Percentiles rank a stretch among this genome's conserved stretches.
Conservation (phyloP, 2,329 filamentous ascomycete species). For the Sphaerulina musiva region DNA sequence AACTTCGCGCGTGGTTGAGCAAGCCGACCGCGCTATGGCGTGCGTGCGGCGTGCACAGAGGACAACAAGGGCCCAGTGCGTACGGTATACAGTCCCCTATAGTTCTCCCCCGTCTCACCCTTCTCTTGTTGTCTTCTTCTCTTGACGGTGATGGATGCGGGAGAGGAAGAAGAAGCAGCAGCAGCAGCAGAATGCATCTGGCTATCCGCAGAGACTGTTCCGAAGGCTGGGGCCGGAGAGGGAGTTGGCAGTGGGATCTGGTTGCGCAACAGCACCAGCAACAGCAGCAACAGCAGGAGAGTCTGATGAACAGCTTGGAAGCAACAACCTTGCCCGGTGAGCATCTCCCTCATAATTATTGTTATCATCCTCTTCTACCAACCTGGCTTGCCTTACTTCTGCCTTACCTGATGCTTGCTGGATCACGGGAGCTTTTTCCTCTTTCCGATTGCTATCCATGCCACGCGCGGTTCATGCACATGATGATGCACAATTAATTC, state of each 20-base stretch:
- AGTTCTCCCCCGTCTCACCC: neutral
- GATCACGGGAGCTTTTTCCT: neutral
- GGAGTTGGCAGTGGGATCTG: constrained; percentile 9
- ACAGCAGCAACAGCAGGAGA: neutral
- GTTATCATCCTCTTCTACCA: no score
- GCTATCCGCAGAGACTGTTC: constrained; percentile 11
- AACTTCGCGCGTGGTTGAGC: neutral
- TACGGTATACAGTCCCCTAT: neutral
- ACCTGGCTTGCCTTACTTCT: no score
- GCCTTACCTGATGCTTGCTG: neutral
- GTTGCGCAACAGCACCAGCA: neutral
- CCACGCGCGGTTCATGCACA: neutral
- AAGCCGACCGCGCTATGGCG: neutral
- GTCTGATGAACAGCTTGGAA: neutral
- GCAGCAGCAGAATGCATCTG: constrained; percentile 7
- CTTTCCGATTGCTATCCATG: neutral
- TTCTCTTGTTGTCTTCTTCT: neutral
- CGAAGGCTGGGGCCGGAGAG: constrained; percentile 9
- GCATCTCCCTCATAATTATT: no score
- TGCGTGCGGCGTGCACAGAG: neutral
- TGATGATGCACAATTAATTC: no score
- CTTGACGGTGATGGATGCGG: no score
- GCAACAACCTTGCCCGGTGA: no score
- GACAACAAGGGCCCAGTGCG: neutral
- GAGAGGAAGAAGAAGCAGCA: neutral